Evolutionary conservation across 2,329 filamentous ascomycete genomes (phyloP), one percentile per base, ranked within the genome.

Genomic region (Xylaria sp.): DNA sequence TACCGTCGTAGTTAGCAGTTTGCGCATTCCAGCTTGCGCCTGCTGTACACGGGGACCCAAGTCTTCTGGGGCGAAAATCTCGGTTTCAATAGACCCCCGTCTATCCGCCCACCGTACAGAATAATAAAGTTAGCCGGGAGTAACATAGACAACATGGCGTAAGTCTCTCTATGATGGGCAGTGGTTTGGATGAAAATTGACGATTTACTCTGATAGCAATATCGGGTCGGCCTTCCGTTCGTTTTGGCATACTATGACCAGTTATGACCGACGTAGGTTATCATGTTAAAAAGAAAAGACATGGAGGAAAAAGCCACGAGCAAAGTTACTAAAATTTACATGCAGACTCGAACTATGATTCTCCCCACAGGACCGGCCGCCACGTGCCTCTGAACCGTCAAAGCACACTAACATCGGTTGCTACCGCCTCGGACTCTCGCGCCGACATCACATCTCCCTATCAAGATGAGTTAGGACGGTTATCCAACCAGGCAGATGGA

Each of bases 191-290:
- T 72, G 39, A 61, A 36, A 47, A 68, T 59, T 78, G 60, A 77
- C 68, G 15, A 49, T 7, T 13, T 31, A 15, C 45, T 50, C 49
- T 51, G 44, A 55, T 70, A 72, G 47, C 72, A 90, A 90, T 76
- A 80, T 95, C 77, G 86, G 88, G 74, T 86, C 86, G 74, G 89
- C 91, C 81, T 92, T 96, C 81, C 92, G 92, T 81, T 92, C 92
- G 69, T 95, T 99, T 83, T 99, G 96, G 96, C 96, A 98, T 85
- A 89, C 92, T 73, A 96, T 90, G 87, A 90, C 88, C 80, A 90
- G 88, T 74, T 84, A 90, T 82, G 88, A 90, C 79, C 82, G 88
- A 81, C 88, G 88, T 90, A 81, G 77, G 88, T 82, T 58, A 67
- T 66, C 36, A 38, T 56, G 58, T 33, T 47, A 11, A 63, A 13